A percentile compares a stretch with the other conserved stretches of the same genome.
Evolutionary conservation across 306 rosid genomes (phyloP).

Genomic region (Abrus precatorius): DNA sequence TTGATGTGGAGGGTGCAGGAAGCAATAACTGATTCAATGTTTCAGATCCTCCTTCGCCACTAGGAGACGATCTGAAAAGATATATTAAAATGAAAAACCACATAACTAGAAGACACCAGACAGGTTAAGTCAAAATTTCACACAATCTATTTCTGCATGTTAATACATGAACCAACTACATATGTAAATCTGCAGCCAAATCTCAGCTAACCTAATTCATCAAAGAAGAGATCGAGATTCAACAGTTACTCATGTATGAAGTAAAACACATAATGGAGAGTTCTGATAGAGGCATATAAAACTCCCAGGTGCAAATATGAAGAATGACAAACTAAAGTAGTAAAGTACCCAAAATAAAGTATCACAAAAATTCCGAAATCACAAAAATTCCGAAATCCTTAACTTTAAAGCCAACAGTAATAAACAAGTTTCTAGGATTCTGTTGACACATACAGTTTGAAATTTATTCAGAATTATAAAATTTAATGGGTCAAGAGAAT

Average conservation of each 20-base stretch:
- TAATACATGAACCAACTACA: slow-evolving; percentile 40
- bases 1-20: slow-evolving; percentile 76
- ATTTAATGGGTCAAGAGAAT: slow-evolving; percentile 30
- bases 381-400: slow-evolving; percentile 34
- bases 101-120: slow-evolving; percentile 40
- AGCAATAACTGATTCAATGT: slow-evolving; percentile 79
- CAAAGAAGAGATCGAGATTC: slow-evolving; percentile 2
- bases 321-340: slow-evolving; percentile 17
- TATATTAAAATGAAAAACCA: slow-evolving; percentile 41
- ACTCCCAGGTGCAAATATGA: slow-evolving; percentile 38
- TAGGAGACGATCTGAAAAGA: slow-evolving; percentile 69
- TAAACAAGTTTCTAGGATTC: slow-evolving; percentile 16
- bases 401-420: slow-evolving; percentile 30
- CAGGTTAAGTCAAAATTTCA: slow-evolving; percentile 28
- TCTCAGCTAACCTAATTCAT: slow-evolving; percentile 12
- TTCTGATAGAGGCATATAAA: slow-evolving; percentile 21
- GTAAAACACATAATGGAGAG: slow-evolving; percentile 13
- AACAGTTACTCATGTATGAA: slow-evolving; percentile 23
- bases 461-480: slow-evolving; percentile 38
- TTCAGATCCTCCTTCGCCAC: slow-evolving; percentile 69
- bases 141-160: slow-evolving; percentile 31
- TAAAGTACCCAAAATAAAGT: slow-evolving; percentile 32
- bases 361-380: slow-evolving; percentile 30
- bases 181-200: slow-evolving; percentile 14
- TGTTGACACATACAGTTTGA: slow-evolving; percentile 30